Evolutionary conservation across 1,139 yeast species (phyloP), one percentile per base, ranked within the genome.

Genomic region (Debaryomyces sp.): DNA sequence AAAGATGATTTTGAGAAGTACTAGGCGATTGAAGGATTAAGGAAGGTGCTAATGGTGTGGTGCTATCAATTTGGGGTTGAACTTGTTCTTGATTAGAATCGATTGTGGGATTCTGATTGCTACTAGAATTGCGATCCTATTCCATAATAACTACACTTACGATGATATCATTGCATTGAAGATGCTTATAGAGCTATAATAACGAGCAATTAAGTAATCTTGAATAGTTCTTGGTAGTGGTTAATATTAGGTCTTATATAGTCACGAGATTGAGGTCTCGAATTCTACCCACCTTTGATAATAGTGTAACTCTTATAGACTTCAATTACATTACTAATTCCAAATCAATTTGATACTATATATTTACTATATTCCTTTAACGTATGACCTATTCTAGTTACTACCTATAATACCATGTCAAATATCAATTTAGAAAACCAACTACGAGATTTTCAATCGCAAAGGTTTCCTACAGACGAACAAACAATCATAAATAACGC

Each of bases 401-500:
- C 24, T 5, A 10, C 6, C 12, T 5, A 32, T 22, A 13, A 21
- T n/a, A 21, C 2, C n/a, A 43, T 43, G 46, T 43, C 46, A 10
- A 26, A 50, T 27, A 45, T 53, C 27, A 52, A 58, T 43, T 43
- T 64, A 26, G 64, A 66, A 39, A 48, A 53, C 10, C 61, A 60
- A 39, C 58, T 70, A 47, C 64, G 61, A 45, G 69, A 62, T 48
- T 74, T 72, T 50, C 62, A 63, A 36, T 50, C 58, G 13, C 73
- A 65, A 54, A 56, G 54, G 39, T 67, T 63, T 46, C 81, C 81
- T 2, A 66, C 73, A 0, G 64, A 64, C 9, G 75, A 73, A 43
- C 71, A 75, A 57, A 74, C 77, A 4, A 54, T 64, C 13, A 51
- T 50, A 29, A 70, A 73, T 53, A 75, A 75, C 55, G 66, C 67